Conservation (phyloP, 2,329 filamentous ascomycete species). For the Fusarium sp. region DNA sequence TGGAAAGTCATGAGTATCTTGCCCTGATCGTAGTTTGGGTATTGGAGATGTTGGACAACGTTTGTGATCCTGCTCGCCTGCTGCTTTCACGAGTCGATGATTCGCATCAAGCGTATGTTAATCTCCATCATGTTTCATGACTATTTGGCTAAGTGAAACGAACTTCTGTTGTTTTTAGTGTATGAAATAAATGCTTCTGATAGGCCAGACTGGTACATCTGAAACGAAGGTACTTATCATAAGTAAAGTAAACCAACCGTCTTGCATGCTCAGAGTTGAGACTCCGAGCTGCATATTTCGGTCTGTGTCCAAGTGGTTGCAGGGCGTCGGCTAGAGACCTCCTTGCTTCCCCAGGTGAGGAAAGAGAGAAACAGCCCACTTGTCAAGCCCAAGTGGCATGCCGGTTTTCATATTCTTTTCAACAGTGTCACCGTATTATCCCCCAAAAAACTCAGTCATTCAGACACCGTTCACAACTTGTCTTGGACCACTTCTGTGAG, state of each 20-base stretch:
- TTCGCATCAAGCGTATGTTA: not conserved
- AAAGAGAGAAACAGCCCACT: conserved; percentile 19
- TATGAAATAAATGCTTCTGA: not conserved
- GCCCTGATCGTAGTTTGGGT: not conserved
- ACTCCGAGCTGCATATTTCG: conserved; percentile 13
- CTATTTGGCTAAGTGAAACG: not conserved
- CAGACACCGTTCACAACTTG: not conserved
- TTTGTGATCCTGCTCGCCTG: no score
- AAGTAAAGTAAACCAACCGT: conserved; percentile 15
- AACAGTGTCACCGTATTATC: not conserved
- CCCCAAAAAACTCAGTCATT: not conserved
- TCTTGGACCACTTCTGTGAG: not conserved
- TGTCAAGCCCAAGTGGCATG: conserved; percentile 2
- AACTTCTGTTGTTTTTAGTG: not conserved
- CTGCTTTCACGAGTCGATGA: no score
- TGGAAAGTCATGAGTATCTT: not conserved
- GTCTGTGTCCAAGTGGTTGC: conserved; percentile 2
- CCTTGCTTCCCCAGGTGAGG: conserved; percentile 14
- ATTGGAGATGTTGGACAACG: no score
- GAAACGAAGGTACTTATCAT: conserved; percentile 15
- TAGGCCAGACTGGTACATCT: conserved; percentile 11
- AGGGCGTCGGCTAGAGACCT: conserved; percentile 8
- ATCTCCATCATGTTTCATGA: not conserved
- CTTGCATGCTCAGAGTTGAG: conserved; percentile 22
- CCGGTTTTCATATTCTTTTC: conserved; percentile 32